Evolutionary conservation across 2,329 filamentous ascomycete species (phyloP), one percentile per base, ranked within the genome.

Genomic region (Pyrenochaeta sp.): DNA sequence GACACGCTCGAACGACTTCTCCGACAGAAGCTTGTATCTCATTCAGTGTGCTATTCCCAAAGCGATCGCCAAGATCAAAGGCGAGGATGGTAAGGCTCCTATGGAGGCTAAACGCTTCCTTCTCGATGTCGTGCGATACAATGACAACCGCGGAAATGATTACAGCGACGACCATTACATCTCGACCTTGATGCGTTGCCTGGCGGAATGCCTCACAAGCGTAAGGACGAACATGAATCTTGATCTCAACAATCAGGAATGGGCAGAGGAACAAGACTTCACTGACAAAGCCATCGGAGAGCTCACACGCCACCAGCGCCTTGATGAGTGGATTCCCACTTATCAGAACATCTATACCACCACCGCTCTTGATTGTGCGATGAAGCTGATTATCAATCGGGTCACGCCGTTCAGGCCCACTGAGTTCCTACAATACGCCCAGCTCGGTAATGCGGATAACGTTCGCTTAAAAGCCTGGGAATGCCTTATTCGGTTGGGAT

Each of bases 81-180:
- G 94, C 69, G 82, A 82, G 39, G 85, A 89, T 53, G 91, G 92
- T 37, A 90, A 88, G 68, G 93, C 93, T 52, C 93, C 94, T 0
- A 83, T 90, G 71, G 84, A 89, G 51, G 92, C 92, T 5, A 91
- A 93, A 56, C 86, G 87, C 39, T 96, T 97, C 75, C 86, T 99
- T 47, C 86, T 96, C 24, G 93, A 97, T 67, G 91, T 96, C 72
- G 82, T 99, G 34, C 90, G 91, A 48, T 94, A 93, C 80, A 99
- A 99, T 73, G 93, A 99, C 78, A 99, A 99, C 73, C 89, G 91
- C 2, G 90, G 91, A 59, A 99, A 99, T 68, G 82, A 89, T 49
- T 96, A 88, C 72, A 97, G 93, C 5, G 96, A 99, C 71, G 90
- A 93, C 61, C 89, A 91, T 69, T 99, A 97, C 73, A 87, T 99